Evolutionary conservation across 305 asterid species (phyloP).

Genomic region (Withania somnifera): DNA sequence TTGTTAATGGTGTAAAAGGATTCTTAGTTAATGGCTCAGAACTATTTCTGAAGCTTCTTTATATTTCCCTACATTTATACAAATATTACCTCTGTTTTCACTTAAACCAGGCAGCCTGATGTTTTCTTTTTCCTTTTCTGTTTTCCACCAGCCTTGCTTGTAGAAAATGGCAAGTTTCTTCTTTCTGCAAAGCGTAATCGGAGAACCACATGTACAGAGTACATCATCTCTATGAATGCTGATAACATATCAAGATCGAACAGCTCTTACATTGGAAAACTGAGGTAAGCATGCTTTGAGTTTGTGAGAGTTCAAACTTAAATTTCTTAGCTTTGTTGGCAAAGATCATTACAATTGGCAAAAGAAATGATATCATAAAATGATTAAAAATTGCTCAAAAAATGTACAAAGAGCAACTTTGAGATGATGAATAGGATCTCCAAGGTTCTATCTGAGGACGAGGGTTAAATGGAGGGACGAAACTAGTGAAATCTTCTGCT

Average conservation of each 20-base stretch:
- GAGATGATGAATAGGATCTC: background rate
- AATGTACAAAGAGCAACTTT: background rate
- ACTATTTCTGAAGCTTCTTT: background rate
- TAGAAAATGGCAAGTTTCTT: slow-evolving; percentile 84
- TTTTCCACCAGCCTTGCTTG: slow-evolving; percentile 50
- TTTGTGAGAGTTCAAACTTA: too few relatives aligned
- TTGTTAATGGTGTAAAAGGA: background rate
- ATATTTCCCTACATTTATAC: background rate
- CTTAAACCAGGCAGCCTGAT: background rate
- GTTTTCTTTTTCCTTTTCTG: background rate
- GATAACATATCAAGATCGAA: slow-evolving; percentile 67
- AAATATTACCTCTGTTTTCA: background rate
- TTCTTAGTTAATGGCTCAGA: background rate
- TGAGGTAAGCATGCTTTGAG: slow-evolving; percentile 36
- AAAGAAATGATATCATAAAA: too few relatives aligned
- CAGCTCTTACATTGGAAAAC: slow-evolving; percentile 65
- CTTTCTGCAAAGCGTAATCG: slow-evolving; percentile 76
- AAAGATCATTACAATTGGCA: too few relatives aligned
- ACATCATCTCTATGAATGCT: slow-evolving; percentile 70
- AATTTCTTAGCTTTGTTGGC: too few relatives aligned
- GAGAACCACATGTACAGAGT: slow-evolving; percentile 71
- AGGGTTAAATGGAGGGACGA: background rate
- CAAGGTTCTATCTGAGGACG: background rate
- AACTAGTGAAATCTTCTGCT: background rate
- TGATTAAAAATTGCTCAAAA: too few relatives aligned